These are phyloP conservation scores for Vaccinium vitisidaea DNA, from an alignment of 148 eudicot species.

Conservation along the genomic window DNA sequence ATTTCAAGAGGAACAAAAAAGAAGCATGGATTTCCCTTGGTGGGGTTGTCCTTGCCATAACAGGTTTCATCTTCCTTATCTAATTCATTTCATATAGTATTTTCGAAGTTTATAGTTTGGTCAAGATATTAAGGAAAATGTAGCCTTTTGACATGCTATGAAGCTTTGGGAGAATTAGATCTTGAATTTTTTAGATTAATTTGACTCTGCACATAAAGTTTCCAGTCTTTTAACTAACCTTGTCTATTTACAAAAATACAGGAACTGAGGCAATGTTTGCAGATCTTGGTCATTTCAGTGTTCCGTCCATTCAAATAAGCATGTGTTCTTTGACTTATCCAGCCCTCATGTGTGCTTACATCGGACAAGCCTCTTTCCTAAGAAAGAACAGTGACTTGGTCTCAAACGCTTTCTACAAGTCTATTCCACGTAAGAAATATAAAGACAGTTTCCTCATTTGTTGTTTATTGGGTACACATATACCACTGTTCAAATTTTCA, in stretches of 20 bases:
- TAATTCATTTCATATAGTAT: background rate
- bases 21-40: constrained; percentile 39
- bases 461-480: background rate
- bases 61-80: constrained; percentile 20
- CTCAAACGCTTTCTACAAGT: constrained; percentile 17
- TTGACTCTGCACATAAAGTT: background rate
- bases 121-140: background rate
- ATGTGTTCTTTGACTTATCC: constrained; percentile 26
- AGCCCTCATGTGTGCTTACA: constrained; percentile 25
- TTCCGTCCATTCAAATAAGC: constrained; percentile 35
- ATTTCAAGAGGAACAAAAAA: constrained; percentile 31
- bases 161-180: background rate
- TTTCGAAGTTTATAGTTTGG: background rate
- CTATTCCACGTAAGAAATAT: constrained; percentile 24
- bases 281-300: constrained; percentile 32
- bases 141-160: background rate
- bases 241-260: constrained; percentile 4
- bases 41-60: constrained; percentile 29
- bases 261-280: constrained; percentile 36
- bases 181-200: background rate
- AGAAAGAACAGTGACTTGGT: constrained; percentile 13
- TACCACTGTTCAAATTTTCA: background rate
- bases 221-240: background rate
- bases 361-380: constrained; percentile 31
- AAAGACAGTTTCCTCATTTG: background rate